A percentile compares a stretch with the other conserved stretches of the same genome.
These are phyloP conservation scores for Kazachstania viticola DNA, from an alignment of 805 yeast species.

Conservation along the genomic window DNA sequence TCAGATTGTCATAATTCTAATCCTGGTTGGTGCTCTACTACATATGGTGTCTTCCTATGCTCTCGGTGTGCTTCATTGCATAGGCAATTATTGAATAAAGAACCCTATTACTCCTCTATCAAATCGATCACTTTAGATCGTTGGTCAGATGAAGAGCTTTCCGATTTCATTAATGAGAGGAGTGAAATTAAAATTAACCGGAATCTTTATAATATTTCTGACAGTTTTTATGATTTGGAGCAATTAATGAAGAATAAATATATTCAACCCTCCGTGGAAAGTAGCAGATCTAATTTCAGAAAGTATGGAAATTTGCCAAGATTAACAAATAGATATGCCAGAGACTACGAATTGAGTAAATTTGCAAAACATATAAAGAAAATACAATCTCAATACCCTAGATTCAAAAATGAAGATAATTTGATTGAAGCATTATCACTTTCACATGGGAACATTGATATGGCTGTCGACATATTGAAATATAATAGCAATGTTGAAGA, in stretches of 20 bases:
- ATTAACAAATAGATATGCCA: constrained; percentile 4
- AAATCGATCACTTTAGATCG: constrained; percentile 63
- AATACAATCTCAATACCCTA: neutral
- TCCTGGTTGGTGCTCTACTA: constrained; percentile 38
- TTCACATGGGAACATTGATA: neutral
- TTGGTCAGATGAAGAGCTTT: constrained; percentile 53
- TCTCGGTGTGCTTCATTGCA: constrained; percentile 80
- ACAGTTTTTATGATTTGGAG: constrained; percentile 42
- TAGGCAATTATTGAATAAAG: constrained; percentile 42
- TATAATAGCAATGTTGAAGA: neutral
- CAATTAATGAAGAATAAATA: constrained; percentile 58
- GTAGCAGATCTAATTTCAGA: constrained; percentile 30
- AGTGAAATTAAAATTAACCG: constrained; percentile 60
- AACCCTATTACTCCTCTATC: constrained; percentile 43
- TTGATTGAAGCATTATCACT: neutral
- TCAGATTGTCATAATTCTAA: constrained; percentile 64
- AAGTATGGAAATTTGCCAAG: constrained; percentile 9
- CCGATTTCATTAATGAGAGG: constrained; percentile 26
- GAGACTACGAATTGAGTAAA: constrained; percentile 1
- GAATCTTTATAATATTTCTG: constrained; percentile 64
- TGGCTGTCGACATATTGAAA: neutral
- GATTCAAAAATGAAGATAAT: neutral
- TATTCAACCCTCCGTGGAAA: constrained; percentile 35
- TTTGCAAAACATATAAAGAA: neutral
- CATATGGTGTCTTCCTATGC: constrained; percentile 61